phyloP scores from a whole-genome alignment of 352 stramenopile species.

The Phytophthora palmivora region DNA sequence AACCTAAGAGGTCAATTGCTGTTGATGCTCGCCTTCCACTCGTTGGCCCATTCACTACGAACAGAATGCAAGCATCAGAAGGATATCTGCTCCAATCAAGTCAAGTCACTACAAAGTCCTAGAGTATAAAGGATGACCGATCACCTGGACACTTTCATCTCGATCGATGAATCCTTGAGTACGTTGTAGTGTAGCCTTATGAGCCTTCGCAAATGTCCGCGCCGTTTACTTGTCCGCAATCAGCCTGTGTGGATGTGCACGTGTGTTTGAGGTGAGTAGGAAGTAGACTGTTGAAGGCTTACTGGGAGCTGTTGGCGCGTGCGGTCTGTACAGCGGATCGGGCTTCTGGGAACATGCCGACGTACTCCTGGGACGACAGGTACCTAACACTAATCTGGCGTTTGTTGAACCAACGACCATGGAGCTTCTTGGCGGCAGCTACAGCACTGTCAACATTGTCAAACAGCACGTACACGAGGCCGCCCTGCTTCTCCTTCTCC shows the following conservation, averaged over 20 bases:
- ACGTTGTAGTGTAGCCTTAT: constrained; percentile 9
- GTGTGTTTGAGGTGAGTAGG: constrained; percentile 35
- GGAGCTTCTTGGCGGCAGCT: constrained; percentile 74
- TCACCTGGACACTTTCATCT: constrained; percentile 19
- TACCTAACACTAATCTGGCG: constrained; percentile 91
- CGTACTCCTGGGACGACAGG: constrained; percentile 87
- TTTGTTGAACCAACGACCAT: constrained; percentile 93
- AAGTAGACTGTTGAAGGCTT: constrained; percentile 31
- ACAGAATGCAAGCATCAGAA: constrained; percentile 42
- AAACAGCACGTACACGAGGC: constrained; percentile 91
- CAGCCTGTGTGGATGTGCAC: constrained; percentile 36
- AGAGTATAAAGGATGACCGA: constrained; percentile 21
- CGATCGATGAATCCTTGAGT: background rate
- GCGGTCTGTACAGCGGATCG: constrained; percentile 74
- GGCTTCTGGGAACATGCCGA: constrained; percentile 88
- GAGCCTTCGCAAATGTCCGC: background rate
- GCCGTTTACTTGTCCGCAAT: constrained; percentile 1
- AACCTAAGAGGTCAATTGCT: constrained; percentile 22
- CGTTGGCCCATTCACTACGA: constrained; percentile 33
- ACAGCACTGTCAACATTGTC: constrained; percentile 56
- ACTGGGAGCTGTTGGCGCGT: constrained; percentile 35
- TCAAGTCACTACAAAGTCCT: constrained; percentile 14
- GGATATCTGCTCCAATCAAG: constrained; percentile 23
- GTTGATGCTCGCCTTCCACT: constrained; percentile 16
- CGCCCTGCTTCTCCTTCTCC: constrained; percentile 85